These are phyloP conservation scores for Mimosa bimucronata DNA, from an alignment of 306 rosid species.

Conservation along the genomic window DNA sequence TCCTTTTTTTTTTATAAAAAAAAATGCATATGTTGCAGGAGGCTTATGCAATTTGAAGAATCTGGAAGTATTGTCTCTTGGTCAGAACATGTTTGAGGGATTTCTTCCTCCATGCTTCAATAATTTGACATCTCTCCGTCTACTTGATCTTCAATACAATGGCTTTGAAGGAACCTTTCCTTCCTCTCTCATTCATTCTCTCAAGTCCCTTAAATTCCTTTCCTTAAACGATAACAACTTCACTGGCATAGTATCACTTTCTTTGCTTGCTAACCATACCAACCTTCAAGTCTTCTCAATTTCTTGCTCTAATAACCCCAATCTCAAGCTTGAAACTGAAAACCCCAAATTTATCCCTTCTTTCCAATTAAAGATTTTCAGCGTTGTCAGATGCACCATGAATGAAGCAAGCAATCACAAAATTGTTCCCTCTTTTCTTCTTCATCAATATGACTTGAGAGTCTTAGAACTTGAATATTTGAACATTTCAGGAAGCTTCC, in stretches of 20 bases:
- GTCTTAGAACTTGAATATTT: background rate
- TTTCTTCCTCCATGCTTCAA: constrained; percentile 2
- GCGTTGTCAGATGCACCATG: background rate
- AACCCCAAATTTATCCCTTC: background rate
- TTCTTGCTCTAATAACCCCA: background rate
- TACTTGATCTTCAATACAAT: background rate
- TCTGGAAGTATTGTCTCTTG: constrained; percentile 3
- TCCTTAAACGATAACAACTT: background rate
- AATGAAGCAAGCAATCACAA: background rate
- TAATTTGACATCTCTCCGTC: background rate
- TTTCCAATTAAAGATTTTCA: background rate
- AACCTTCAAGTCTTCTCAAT: constrained; percentile 18
- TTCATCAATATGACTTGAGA: background rate
- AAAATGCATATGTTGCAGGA: constrained; percentile 12
- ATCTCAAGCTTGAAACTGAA: constrained; percentile 5
- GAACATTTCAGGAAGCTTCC: background rate
- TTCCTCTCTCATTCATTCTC: background rate
- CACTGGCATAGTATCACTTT: constrained; percentile 24
- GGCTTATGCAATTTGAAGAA: constrained; percentile 25
- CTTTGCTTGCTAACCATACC: constrained; percentile 17
- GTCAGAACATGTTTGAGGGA: background rate
- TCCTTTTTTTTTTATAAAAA: too few species aligned
- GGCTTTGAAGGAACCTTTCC: background rate
- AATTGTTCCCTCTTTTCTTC: background rate
- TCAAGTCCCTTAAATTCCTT: background rate